Percentiles rank a stretch among this genome's conserved stretches.
phyloP scores from a whole-genome alignment of 2,329 filamentous ascomycete species.

The Aspergillus chevalieri region DNA sequence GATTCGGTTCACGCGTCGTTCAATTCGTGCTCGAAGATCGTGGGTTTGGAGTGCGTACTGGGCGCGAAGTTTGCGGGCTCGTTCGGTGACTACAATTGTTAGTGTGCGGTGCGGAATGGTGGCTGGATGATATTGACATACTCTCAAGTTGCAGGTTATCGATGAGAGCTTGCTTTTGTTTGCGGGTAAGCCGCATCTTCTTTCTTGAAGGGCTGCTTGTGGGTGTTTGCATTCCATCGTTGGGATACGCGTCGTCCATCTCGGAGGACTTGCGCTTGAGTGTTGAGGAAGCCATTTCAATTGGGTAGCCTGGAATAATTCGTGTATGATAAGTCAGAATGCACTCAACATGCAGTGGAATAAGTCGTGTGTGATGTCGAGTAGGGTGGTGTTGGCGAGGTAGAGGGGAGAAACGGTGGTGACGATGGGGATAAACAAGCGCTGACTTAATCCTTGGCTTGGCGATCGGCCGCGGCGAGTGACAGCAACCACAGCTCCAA shows the following conservation, averaged over 20 bases:
- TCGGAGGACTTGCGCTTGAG: constrained; percentile 38
- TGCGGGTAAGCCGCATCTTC: constrained; percentile 56
- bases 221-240: constrained; percentile 41
- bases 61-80: constrained; percentile 77
- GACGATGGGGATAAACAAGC: constrained; percentile 38
- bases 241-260: constrained; percentile 36
- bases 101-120: neutral
- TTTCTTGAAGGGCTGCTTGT: constrained; percentile 58
- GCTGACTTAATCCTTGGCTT: constrained; percentile 19
- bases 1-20: constrained; percentile 89
- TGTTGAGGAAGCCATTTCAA: constrained; percentile 31
- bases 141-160: constrained; percentile 86
- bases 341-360: too few relatives aligned
- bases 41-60: constrained; percentile 86
- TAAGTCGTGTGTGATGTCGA: neutral
- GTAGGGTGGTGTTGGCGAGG: constrained; percentile 12
- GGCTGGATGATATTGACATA: constrained; percentile 41
- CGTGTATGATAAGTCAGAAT: neutral
- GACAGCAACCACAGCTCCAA: constrained; percentile 8
- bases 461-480: constrained; percentile 6
- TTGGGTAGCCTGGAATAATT: neutral
- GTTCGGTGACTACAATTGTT: constrained; percentile 64
- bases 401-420: constrained; percentile 4
- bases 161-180: constrained; percentile 79
- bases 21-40: constrained; percentile 75